phyloP scores from a whole-genome alignment of 257 asterid species.

The Solanum pinnatisectum region DNA sequence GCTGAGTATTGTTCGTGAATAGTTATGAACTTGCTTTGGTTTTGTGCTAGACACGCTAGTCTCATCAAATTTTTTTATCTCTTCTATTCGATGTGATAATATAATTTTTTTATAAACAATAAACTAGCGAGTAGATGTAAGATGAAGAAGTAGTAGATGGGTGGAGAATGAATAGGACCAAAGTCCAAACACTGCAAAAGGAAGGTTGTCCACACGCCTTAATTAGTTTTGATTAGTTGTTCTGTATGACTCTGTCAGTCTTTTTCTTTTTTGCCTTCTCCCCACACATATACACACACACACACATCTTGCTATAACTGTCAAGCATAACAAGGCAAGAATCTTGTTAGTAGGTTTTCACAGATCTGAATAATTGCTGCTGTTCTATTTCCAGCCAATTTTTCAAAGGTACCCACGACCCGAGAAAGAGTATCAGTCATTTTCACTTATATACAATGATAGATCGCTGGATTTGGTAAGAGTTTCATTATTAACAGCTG shows the following conservation, averaged over 20 bases:
- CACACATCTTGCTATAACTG: neutral
- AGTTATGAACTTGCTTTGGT: neutral
- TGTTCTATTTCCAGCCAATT: constrained; percentile 56
- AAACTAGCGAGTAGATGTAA: neutral
- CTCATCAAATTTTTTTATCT: neutral
- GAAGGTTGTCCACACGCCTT: neutral
- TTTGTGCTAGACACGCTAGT: neutral
- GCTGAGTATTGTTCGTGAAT: neutral
- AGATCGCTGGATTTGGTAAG: constrained; percentile 93
- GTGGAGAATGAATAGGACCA: neutral
- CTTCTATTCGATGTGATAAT: neutral
- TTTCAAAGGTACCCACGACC: constrained; percentile 92
- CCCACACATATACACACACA: neutral
- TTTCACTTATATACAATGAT: constrained; percentile 82
- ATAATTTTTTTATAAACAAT: neutral
- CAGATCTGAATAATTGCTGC: neutral
- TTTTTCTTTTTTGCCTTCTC: neutral
- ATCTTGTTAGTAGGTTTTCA: neutral
- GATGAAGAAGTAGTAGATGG: neutral
- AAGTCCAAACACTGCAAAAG: neutral
- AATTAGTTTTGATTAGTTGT: neutral
- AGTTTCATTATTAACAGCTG: constrained; percentile 2
- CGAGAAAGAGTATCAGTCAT: constrained; percentile 94
- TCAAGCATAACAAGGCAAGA: neutral
- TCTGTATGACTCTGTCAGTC: neutral